Evolutionary conservation across 2,329 filamentous ascomycete species (phyloP).

Genomic region (Ophiostoma sp.): DNA sequence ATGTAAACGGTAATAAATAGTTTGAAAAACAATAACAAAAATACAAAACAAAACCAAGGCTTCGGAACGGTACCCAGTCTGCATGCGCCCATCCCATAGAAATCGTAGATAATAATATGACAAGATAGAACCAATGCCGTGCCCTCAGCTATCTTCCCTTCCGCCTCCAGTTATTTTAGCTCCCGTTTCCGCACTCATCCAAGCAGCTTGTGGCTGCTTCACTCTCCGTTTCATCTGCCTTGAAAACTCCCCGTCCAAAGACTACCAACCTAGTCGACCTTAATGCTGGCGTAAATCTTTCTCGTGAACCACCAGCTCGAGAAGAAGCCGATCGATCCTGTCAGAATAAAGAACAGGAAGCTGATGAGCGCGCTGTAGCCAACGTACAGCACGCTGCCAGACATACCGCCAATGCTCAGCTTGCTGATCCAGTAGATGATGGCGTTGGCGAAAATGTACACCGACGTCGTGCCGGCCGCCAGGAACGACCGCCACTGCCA

Average conservation of each 20-base stretch:
- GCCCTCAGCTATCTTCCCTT: background rate
- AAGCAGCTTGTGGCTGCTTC: background rate
- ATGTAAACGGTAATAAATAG: background rate
- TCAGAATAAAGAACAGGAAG: constrained; percentile 87
- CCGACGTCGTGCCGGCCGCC: constrained; percentile 81
- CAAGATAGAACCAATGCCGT: background rate
- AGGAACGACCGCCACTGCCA: constrained; percentile 98
- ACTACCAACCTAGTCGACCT: constrained; percentile 66
- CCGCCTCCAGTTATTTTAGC: background rate
- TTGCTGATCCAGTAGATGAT: constrained; percentile 87
- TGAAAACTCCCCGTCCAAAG: too few relatives aligned
- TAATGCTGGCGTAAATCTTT: constrained; percentile 95
- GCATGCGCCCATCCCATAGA: background rate
- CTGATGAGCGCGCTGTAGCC: constrained; percentile 88
- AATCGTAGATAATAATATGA: background rate
- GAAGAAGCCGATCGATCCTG: constrained; percentile 91
- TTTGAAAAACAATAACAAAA: background rate
- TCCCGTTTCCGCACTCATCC: background rate
- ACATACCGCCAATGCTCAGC: constrained; percentile 75
- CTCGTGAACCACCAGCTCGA: constrained; percentile 90
- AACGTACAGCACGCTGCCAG: constrained; percentile 84
- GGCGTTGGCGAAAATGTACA: constrained; percentile 88
- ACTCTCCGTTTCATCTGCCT: background rate
- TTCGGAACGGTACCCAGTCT: constrained; percentile 6
- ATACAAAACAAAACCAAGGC: background rate